Base-by-base conservation (phyloP, 192 early-diverging fungal genomes). In the Backusella psychrophila region DNA sequence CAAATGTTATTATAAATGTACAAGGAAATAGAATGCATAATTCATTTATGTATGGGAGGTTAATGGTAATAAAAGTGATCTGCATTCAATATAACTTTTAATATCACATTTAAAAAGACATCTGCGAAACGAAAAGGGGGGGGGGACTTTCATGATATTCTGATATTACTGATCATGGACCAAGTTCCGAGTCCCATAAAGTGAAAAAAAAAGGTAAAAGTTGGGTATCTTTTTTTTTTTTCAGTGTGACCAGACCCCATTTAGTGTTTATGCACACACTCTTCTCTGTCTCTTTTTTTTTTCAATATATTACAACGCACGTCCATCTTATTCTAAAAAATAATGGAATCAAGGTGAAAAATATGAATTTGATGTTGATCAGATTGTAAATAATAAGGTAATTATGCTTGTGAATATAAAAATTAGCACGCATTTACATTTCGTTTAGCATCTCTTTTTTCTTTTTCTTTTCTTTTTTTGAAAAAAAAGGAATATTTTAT, bases 211-310 rank as follows among this genome's bases (percentile, higher is more conserved):
- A 65, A 66, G 26, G 29, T 31, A 35, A 67, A 69, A 69, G 35
- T 69, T 69, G 35, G 11, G 35, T 21, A 38, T 69, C 67, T 69
- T 35, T 69, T 66, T 68, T 67, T 33, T 39, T 39, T 39, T 39
- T 38, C 36, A 69, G 67, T 69, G 67, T 69, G 36, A 69, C 53
- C 36, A 69, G 67, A 69, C 67, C 67, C 67, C 39, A 38, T 69
- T 72, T 72, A 49, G 71, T 72, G 71, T 72, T 72, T 23, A 72
- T 72, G 71, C 71, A 69, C 67, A 38, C 67, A 69, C 17, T 41
- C 53, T 59, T 23, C 6, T 56, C 21, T 56, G 9, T 69, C 8
- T 69, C 35, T 29, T 33, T n/a, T 14, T 33, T 14, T 69, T 21
- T 17, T 69, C 67, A 36, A 33, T 7, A 69, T 14, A n/a, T 12